Percentiles rank a stretch among this genome's conserved stretches.
Evolutionary conservation across 352 stramenopile species (phyloP).

Genomic region (Blastocystis sp.): DNA sequence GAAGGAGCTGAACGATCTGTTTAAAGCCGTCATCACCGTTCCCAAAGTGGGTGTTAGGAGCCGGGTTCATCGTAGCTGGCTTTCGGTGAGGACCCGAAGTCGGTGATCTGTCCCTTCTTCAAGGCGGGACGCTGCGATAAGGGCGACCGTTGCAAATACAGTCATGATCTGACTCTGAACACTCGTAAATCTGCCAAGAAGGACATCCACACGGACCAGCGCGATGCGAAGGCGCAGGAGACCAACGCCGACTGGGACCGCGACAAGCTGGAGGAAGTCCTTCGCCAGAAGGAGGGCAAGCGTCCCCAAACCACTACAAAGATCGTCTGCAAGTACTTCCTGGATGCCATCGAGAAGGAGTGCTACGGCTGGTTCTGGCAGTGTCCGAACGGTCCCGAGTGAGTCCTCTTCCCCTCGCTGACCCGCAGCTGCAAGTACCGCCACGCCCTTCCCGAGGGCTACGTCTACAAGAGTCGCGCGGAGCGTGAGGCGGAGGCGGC

Average conservation of each 20-base stretch:
- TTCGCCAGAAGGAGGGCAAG: constrained; percentile 56
- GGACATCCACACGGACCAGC: constrained; percentile 73
- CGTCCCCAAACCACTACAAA: constrained; percentile 46
- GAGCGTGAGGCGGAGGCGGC: constrained; percentile 68
- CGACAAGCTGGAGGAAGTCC: constrained; percentile 69
- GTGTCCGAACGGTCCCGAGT: constrained; percentile 71
- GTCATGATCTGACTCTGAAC: constrained; percentile 73
- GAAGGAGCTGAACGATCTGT: constrained; percentile 72
- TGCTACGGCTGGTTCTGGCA: constrained; percentile 79
- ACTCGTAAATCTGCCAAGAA: constrained; percentile 74
- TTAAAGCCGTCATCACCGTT: constrained; percentile 63
- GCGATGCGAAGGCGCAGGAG: constrained; percentile 67
- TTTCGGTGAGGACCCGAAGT: constrained; percentile 75
- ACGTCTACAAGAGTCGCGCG: constrained; percentile 75
- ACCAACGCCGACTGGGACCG: constrained; percentile 68
- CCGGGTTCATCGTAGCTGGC: constrained; percentile 64
- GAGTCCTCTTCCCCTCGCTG: constrained; percentile 66
- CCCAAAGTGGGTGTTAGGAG: background rate
- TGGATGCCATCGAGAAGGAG: constrained; percentile 77
- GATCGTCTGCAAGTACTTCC: constrained; percentile 73
- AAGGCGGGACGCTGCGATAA: constrained; percentile 76
- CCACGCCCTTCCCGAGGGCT: constrained; percentile 73
- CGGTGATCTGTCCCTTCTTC: constrained; percentile 75
- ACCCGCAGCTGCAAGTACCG: constrained; percentile 63
- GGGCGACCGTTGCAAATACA: constrained; percentile 75